phyloP scores from a whole-genome alignment of 1,284 basidiomycete species.

The Ceratobasidium sp. region DNA sequence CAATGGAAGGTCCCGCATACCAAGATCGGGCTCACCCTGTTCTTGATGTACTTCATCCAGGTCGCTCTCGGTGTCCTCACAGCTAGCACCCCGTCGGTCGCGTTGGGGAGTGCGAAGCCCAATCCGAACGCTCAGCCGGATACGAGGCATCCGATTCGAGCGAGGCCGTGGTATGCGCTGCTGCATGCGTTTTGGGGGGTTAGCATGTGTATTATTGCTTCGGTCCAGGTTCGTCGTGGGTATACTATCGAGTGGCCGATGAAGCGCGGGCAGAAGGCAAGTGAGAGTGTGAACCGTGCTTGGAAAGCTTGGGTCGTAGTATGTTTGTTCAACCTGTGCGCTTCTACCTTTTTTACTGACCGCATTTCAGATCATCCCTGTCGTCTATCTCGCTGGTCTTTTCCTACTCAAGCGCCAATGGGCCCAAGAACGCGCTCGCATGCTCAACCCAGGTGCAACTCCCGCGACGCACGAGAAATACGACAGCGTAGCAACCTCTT shows the following conservation, averaged over 20 bases:
- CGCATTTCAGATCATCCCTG: constrained; percentile 26
- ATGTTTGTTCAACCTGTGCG: background rate
- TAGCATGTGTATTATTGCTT: constrained; percentile 33
- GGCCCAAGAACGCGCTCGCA: constrained; percentile 38
- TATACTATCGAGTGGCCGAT: constrained; percentile 38
- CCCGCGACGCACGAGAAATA: constrained; percentile 19
- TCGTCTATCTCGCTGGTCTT: constrained; percentile 35
- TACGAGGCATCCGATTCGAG: constrained; percentile 19
- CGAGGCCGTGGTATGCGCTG: constrained; percentile 36
- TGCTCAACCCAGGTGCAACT: background rate
- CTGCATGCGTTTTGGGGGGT: constrained; percentile 38
- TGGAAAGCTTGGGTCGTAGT: constrained; percentile 43
- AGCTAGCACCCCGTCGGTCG: constrained; percentile 15
- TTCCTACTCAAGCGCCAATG: constrained; percentile 27
- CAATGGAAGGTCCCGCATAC: constrained; percentile 34
- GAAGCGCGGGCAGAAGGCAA: constrained; percentile 30
- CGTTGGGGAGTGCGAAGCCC: constrained; percentile 17
- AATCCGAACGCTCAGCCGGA: background rate
- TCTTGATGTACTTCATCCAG: constrained; percentile 41
- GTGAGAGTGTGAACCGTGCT: constrained; percentile 27
- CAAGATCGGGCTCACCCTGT: constrained; percentile 35
- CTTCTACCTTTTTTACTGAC: background rate
- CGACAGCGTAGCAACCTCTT: constrained; percentile 21
- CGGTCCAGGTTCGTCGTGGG: constrained; percentile 37
- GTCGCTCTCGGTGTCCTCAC: constrained; percentile 20